A percentile compares a stretch with the other conserved stretches of the same genome.
These are phyloP conservation scores for Hydrangea macrophylla DNA, from an alignment of 148 eudicot genomes.

Conservation along the genomic window DNA sequence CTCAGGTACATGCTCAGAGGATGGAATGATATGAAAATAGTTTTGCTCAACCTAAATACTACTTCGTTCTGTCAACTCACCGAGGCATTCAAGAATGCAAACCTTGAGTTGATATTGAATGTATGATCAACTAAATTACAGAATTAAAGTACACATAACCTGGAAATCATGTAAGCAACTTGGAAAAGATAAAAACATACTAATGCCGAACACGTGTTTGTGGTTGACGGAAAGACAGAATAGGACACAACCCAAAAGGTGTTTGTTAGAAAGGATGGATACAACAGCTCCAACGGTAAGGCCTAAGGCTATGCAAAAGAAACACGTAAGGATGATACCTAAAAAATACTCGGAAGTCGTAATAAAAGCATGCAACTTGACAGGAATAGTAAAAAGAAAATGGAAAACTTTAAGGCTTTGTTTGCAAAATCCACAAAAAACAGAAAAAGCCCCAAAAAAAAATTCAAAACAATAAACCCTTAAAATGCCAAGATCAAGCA, in stretches of 20 bases:
- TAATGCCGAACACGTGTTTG: conserved; percentile 63
- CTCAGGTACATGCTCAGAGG: neutral
- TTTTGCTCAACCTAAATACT: neutral
- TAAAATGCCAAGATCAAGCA: no score
- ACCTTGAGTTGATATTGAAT: neutral
- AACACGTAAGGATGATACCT: conserved; percentile 7
- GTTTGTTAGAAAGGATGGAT: conserved; percentile 62
- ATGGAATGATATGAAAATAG: neutral
- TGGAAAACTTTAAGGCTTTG: no score
- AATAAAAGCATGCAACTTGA: conserved; percentile 4
- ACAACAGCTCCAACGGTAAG: conserved; percentile 80
- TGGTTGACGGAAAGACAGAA: conserved; percentile 81
- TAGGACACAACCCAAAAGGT: conserved; percentile 67
- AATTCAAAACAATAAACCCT: no score
- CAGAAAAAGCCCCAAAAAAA: no score
- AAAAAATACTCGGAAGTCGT: neutral
- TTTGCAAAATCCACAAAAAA: no score
- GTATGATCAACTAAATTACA: neutral
- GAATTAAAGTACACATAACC: neutral
- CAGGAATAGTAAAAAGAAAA: neutral
- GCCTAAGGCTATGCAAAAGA: conserved; percentile 74
- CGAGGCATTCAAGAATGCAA: neutral
- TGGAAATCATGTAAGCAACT: neutral
- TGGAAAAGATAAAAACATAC: neutral
- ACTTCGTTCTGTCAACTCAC: neutral